Evolutionary conservation across 192 early-diverging fungal genomes (phyloP).

Genomic region (Umbelopsis vinacea): DNA sequence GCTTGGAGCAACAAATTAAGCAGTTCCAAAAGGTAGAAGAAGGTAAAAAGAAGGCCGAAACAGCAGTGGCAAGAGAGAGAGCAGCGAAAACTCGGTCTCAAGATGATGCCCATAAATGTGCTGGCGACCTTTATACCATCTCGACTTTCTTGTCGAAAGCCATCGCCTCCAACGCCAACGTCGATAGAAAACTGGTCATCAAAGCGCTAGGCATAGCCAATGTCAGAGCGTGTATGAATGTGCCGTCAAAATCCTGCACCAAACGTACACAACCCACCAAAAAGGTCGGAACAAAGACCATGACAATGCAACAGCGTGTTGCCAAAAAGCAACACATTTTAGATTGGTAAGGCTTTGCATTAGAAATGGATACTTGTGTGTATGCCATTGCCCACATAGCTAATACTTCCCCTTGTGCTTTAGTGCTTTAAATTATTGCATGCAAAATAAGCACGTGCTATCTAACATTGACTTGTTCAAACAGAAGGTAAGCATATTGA

Average conservation of each 20-base stretch:
- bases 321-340: conserved; percentile 21
- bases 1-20: conserved; percentile 20
- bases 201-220: conserved; percentile 27
- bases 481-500: conserved; percentile 24
- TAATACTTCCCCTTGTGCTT: background rate
- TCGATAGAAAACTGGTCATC: conserved; percentile 20
- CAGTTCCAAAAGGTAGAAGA: conserved; percentile 22
- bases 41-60: conserved; percentile 12
- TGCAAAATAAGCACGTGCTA: background rate
- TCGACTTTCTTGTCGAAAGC: conserved; percentile 1
- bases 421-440: background rate
- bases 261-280: background rate
- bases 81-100: conserved; percentile 18
- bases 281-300: conserved; percentile 3
- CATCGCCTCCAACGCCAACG: background rate
- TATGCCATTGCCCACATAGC: background rate
- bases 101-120: conserved; percentile 8
- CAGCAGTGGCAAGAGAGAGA: conserved; percentile 17
- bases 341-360: conserved; percentile 23
- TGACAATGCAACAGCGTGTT: conserved; percentile 24
- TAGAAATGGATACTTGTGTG: background rate
- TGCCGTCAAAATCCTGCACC: background rate
- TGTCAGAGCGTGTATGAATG: conserved; percentile 13
- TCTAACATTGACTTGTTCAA: background rate
- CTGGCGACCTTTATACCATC: conserved; percentile 16